Base-by-base conservation (phyloP, 805 yeast species). In the Sugiyamaella qingdaonensis region DNA sequence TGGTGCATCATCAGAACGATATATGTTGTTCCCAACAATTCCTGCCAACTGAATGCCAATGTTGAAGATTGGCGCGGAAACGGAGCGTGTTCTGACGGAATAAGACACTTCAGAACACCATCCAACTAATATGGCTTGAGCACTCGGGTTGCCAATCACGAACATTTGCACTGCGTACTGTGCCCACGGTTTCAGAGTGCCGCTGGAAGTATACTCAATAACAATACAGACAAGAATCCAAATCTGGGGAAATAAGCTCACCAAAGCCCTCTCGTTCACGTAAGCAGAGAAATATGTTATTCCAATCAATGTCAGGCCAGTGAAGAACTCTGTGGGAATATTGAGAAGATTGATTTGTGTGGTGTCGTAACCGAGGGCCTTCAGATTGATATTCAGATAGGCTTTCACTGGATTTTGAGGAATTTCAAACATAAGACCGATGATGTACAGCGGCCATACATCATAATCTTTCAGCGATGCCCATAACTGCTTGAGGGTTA, bases 81-180 rank as follows among this genome's bases (percentile, higher is more conserved):
- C 81, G 0, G 89, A 79, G 58, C 90, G 70, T 2, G 80, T 71
- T 10, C 83, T 68, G 29, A 85, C 85, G 1, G 84, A 74, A 63
- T 80, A 78, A 5, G 87, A 76, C 59, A 82, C 83, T 21, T 78
- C 66, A 0, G 89, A 82, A 53, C 81, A 76, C 82, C 86, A 80
- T 10, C 45, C 51, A 13, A 48, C 51, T n/a, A 34, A 31, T 14
- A 48, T 34, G 19, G 51, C 45, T 19, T 48, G 51, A 34, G 51
- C 41, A 21, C 42, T 31, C 9, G 51, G 51, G 34, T 37, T 37
- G 10, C 45, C 27, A n/a, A 35, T 35, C 3, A 48, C 24, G 19
- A 48, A 18, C 18, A 41, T 16, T 16, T 37, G 37, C 14, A 48
- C 51, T 21, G 42, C 45, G 21, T 34, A 48, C 33, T 48, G 37